These are phyloP conservation scores for Artemisia annua DNA, from an alignment of 129 eudicot species.

Conservation along the genomic window DNA sequence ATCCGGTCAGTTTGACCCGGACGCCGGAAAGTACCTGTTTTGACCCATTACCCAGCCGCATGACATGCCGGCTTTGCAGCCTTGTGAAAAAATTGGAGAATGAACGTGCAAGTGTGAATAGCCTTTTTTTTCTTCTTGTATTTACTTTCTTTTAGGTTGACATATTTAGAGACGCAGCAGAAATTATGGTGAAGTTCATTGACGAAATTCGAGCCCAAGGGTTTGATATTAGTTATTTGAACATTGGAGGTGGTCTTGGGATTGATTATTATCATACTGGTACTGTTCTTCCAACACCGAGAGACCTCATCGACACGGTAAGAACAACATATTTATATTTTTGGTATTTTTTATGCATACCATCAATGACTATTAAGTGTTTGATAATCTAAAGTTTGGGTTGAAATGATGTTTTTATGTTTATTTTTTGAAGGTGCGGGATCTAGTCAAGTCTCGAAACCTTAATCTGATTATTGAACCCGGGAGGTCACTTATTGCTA, in stretches of 20 bases:
- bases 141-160: conserved; percentile 55
- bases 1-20: too few species aligned
- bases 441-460: conserved; percentile 68
- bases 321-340: conserved; percentile 6
- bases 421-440: conserved; percentile 66
- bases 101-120: background rate
- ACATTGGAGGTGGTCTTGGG: conserved; percentile 95
- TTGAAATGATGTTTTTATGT: conserved; percentile 1
- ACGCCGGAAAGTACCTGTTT: too few species aligned
- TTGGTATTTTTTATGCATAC: too few species aligned
- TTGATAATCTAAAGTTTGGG: background rate
- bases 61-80: too few species aligned
- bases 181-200: conserved; percentile 79
- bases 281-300: conserved; percentile 85
- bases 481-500: conserved; percentile 86
- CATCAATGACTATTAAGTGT: background rate
- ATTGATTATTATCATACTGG: conserved; percentile 89
- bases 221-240: conserved; percentile 80
- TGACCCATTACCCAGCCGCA: background rate
- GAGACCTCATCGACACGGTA: conserved; percentile 82
- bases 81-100: background rate
- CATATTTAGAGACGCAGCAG: conserved; percentile 90
- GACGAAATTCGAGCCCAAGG: conserved; percentile 88
- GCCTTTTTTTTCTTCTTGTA: too few species aligned
- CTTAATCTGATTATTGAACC: conserved; percentile 94